Evolutionary conservation across 2,329 filamentous ascomycete genomes (phyloP).

Genomic region (Trichoderma pleuroti): DNA sequence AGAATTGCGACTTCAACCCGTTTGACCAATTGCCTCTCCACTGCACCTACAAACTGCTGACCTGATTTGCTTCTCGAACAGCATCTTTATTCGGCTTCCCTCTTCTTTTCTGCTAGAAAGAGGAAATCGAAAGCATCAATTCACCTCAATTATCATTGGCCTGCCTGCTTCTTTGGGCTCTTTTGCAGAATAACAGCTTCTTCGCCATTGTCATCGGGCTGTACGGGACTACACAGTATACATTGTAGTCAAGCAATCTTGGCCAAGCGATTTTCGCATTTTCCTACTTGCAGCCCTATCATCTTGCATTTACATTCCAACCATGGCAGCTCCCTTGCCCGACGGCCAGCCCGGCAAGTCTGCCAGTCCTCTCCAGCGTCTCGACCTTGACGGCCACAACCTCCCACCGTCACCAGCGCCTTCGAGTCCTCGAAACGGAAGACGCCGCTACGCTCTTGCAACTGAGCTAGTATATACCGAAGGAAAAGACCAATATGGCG

Average conservation of each 20-base stretch:
- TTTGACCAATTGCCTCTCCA: background rate
- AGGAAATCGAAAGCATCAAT: background rate
- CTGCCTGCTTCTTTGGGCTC: background rate
- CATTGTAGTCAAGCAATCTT: background rate
- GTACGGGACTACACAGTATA: slow-evolving; percentile 5
- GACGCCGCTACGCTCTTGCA: slow-evolving; percentile 81
- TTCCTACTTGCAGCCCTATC: background rate
- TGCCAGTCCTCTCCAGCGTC: slow-evolving; percentile 47
- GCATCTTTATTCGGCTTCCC: background rate
- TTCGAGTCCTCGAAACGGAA: slow-evolving; percentile 80
- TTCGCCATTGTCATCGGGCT: background rate
- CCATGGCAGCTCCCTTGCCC: slow-evolving; percentile 30
- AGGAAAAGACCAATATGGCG: slow-evolving; percentile 92
- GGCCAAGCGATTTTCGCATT: background rate
- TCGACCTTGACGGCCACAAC: slow-evolving; percentile 80
- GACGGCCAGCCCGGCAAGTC: slow-evolving; percentile 26
- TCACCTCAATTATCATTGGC: background rate
- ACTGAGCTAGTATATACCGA: slow-evolving; percentile 98
- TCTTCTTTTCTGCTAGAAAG: background rate
- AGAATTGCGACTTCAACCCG: slow-evolving; percentile 8
- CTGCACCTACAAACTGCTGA: background rate
- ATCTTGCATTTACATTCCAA: background rate
- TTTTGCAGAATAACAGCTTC: background rate
- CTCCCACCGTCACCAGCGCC: slow-evolving; percentile 89
- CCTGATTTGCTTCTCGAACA: background rate